Percentiles rank a stretch among this genome's conserved stretches.
Evolutionary conservation across 169 alveolate species (phyloP).

Genomic region (Plasmodium gaboni): DNA sequence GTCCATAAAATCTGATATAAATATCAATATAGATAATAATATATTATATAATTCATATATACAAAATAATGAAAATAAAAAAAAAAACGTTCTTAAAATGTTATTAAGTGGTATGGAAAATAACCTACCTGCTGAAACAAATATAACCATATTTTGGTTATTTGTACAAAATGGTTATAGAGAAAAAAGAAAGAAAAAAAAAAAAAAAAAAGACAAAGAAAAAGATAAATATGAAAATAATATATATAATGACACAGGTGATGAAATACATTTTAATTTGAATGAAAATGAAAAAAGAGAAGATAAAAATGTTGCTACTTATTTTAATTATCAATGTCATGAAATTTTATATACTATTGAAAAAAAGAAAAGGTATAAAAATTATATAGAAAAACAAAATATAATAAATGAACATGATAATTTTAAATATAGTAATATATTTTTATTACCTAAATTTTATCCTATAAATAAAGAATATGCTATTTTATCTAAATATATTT

Average conservation of each 20-base stretch:
- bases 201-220: neutral
- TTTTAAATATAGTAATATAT: slow-evolving; percentile 9
- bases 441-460: slow-evolving; percentile 49
- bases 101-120: slow-evolving; percentile 65
- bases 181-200: slow-evolving; percentile 21
- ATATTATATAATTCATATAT: slow-evolving; percentile 27
- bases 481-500: slow-evolving; percentile 38
- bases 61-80: slow-evolving; percentile 26
- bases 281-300: neutral
- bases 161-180: slow-evolving; percentile 65
- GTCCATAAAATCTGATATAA: neutral
- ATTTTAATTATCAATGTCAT: slow-evolving; percentile 63
- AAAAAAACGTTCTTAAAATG: slow-evolving; percentile 19
- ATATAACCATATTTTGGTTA: slow-evolving; percentile 67
- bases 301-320: neutral
- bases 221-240: neutral
- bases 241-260: neutral
- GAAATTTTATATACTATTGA: slow-evolving; percentile 65
- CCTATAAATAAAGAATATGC: slow-evolving; percentile 69
- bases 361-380: neutral
- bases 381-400: neutral
- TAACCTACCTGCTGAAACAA: slow-evolving; percentile 43
- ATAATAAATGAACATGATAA: neutral
- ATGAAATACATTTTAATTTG: neutral
- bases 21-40: slow-evolving; percentile 25